phyloP scores from a whole-genome alignment of 768 basidiomycete species.

The Rickenella mellea region DNA sequence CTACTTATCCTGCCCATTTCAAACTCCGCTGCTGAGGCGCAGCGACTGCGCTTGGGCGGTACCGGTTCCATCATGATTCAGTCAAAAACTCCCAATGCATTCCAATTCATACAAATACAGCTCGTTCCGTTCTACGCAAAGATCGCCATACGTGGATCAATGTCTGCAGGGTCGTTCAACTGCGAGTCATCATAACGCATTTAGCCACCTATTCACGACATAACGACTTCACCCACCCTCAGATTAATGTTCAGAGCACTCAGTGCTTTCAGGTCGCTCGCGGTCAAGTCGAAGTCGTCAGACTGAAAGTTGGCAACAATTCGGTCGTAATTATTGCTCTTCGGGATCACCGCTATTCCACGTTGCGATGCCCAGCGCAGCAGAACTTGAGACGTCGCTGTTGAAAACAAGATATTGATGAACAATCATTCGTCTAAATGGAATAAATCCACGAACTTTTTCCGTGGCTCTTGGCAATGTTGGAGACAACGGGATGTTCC shows the following conservation, averaged over 20 bases:
- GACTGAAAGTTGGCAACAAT: slow-evolving; percentile 36
- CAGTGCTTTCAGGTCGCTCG: slow-evolving; percentile 49
- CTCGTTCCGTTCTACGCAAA: slow-evolving; percentile 49
- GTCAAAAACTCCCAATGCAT: not conserved
- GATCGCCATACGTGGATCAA: slow-evolving; percentile 56
- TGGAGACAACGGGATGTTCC: slow-evolving; percentile 31
- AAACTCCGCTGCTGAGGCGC: slow-evolving; percentile 39
- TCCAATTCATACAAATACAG: too few species aligned
- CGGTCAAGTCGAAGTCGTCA: slow-evolving; percentile 38
- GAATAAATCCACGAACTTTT: slow-evolving; percentile 34
- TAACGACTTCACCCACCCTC: slow-evolving; percentile 35
- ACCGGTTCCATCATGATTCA: not conserved
- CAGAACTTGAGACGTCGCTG: slow-evolving; percentile 33
- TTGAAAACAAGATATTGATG: not conserved
- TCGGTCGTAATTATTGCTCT: slow-evolving; percentile 29
- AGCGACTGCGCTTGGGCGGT: slow-evolving; percentile 4
- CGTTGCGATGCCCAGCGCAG: slow-evolving; percentile 42
- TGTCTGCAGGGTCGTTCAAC: slow-evolving; percentile 64
- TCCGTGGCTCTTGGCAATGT: slow-evolving; percentile 37
- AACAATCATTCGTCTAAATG: not conserved
- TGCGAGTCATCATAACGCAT: slow-evolving; percentile 16
- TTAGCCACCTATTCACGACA: not conserved
- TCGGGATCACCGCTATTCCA: slow-evolving; percentile 41
- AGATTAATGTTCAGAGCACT: slow-evolving; percentile 50
- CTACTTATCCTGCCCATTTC: slow-evolving; percentile 14